phyloP scores from a whole-genome alignment of 345 rosid genomes.

The Pistacia integerrima region DNA sequence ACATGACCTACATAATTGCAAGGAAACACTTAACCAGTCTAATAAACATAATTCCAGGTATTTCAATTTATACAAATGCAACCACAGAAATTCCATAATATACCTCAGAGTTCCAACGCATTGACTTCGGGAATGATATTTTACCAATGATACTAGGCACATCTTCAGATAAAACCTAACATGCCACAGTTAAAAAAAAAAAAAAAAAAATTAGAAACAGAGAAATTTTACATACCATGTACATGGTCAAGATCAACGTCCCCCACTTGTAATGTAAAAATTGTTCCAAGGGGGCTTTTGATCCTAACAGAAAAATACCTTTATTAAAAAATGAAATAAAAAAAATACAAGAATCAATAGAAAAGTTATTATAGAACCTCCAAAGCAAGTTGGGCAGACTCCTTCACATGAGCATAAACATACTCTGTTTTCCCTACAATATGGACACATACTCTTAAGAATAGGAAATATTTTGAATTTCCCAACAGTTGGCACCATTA shows the following conservation, averaged over 20 bases:
- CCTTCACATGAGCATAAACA: constrained; percentile 63
- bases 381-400: constrained; percentile 69
- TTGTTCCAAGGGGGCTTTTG: neutral
- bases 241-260: neutral
- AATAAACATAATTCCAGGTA: neutral
- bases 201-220: neutral
- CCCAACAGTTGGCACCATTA: neutral
- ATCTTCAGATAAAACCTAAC: constrained; percentile 82
- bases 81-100: constrained; percentile 19
- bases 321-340: too few species aligned
- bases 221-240: neutral
- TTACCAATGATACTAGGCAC: constrained; percentile 69
- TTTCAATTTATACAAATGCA: constrained; percentile 13
- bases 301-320: neutral
- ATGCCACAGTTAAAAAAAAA: constrained; percentile 14
- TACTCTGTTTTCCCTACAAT: constrained; percentile 89
- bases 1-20: constrained; percentile 58
- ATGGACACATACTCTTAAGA: neutral
- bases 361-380: constrained; percentile 56
- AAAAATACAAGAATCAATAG: constrained; percentile 15
- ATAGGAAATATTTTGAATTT: neutral
- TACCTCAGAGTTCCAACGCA: constrained; percentile 98
- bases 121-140: constrained; percentile 87
- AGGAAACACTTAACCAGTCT: constrained; percentile 1
- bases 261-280: neutral